Conservation (phyloP, 345 rosid species). For the Geranium rotundifolium region DNA sequence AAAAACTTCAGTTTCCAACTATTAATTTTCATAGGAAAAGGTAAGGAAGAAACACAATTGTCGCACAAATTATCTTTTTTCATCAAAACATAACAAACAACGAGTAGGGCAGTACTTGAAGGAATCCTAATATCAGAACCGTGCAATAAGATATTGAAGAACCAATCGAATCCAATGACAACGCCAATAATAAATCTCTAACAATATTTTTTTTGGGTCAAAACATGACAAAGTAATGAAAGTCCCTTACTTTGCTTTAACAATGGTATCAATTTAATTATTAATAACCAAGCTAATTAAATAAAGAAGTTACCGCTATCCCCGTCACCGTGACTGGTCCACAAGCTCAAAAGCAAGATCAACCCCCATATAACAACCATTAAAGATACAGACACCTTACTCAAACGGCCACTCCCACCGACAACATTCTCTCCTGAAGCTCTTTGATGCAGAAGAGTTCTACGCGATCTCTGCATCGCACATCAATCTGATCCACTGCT, state of each 20-base stretch:
- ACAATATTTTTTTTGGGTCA: no score
- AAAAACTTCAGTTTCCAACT: not conserved
- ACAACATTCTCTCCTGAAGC: slow-evolving; percentile 26
- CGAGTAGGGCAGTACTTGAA: no score
- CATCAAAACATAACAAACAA: no score
- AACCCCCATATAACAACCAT: slow-evolving; percentile 63
- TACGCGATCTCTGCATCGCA: slow-evolving; percentile 78
- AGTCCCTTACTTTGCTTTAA: not conserved
- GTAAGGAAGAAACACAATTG: no score
- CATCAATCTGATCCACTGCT: slow-evolving; percentile 33
- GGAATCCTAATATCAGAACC: no score
- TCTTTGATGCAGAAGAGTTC: slow-evolving; percentile 66
- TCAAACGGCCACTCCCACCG: slow-evolving; percentile 29
- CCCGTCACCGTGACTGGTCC: slow-evolving; percentile 55
- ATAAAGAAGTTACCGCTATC: slow-evolving; percentile 31
- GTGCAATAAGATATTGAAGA: no score
- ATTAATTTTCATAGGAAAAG: not conserved
- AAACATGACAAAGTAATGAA: no score
- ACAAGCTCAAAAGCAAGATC: slow-evolving; percentile 48
- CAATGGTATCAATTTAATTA: not conserved
- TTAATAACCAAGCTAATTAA: not conserved
- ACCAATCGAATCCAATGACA: no score
- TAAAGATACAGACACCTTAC: slow-evolving; percentile 61
- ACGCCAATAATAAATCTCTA: no score
- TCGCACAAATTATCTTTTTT: no score